Base-by-base conservation (phyloP, 192 early-diverging fungal species). In the Phycomyces nitens region DNA sequence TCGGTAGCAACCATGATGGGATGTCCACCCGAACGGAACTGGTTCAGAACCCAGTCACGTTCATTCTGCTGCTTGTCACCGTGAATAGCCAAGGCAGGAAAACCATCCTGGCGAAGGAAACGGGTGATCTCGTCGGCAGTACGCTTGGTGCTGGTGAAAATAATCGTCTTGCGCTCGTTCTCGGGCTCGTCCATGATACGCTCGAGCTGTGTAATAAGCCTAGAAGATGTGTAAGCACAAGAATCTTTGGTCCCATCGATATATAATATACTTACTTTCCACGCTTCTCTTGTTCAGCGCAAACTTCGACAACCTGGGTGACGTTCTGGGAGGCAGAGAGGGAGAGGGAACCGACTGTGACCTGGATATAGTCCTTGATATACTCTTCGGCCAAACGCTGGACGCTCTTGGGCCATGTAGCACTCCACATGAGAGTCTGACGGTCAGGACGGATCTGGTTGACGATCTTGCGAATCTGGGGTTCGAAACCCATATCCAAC, bases 401-500 rank as follows among this genome's bases (percentile, higher is more conserved):
- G 9, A 99, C 95, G 53, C 93, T 89, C 78, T 95, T 96, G 29
- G 97, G 97, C 96, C 96, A 99, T 5, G 97, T 99, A 10, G 97
- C 97, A 73, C 92, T 94, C 94, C 95, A 99, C 93, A 99, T 95
- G 51, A 99, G 85, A 20, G 96, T 99, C 74, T 99, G 97, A 62
- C 97, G 83, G 65, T 99, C 96, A 38, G 95, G 96, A 4, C 95
- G 87, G 75, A 97, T 97, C 75, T 94, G 94, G 58, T 94, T 93
- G 11, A 99, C 93, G 66, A 99, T 97, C 73, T 94, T 93, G 63
- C 95, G 89, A 72, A 99, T 96, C 75, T 99, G 95, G 50, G 93
- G 93, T 80, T 99, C 97, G 70, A 97, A 97, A 66, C 97, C 95
- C 95, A 99, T 97, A 74, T 99, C 96, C 62, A 99, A 77, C 96